These are phyloP conservation scores for Astragalus glycyphyllos DNA, from an alignment of 306 rosid species.

Conservation along the genomic window DNA sequence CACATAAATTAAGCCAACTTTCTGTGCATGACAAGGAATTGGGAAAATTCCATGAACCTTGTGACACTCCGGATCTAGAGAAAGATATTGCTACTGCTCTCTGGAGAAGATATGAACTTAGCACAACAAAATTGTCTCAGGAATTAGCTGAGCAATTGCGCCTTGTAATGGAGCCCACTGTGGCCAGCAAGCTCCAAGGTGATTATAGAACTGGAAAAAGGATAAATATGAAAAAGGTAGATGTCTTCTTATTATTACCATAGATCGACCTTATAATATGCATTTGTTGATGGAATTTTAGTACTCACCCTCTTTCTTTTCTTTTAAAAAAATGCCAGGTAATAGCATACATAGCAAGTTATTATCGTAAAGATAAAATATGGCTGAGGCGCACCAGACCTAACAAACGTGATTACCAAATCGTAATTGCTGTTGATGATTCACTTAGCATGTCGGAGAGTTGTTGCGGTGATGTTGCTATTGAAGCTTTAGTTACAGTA, in stretches of 20 bases:
- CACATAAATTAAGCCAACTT: conserved; percentile 54
- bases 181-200: conserved; percentile 94
- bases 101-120: conserved; percentile 79
- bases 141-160: conserved; percentile 95
- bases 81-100: conserved; percentile 56
- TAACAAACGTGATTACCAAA: conserved; percentile 94
- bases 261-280: not conserved
- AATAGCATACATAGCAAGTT: too few relatives aligned
- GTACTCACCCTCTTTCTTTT: conserved; percentile 13
- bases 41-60: conserved; percentile 65
- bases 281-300: not conserved
- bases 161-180: conserved; percentile 87
- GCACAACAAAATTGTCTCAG: conserved; percentile 77
- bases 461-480: conserved; percentile 71
- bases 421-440: conserved; percentile 94
- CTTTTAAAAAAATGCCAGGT: too few relatives aligned
- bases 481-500: conserved; percentile 87
- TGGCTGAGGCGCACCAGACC: conserved; percentile 93
- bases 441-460: conserved; percentile 90
- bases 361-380: conserved; percentile 27
- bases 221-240: conserved; percentile 92
- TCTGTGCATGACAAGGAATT: conserved; percentile 65
- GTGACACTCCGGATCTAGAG: conserved; percentile 49
- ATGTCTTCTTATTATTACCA: conserved; percentile 12
- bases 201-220: conserved; percentile 93